Evolutionary conservation across 75 land plant genomes (phyloP), one percentile per base, ranked within the genome.

Genomic region (Picea sitchensis): DNA sequence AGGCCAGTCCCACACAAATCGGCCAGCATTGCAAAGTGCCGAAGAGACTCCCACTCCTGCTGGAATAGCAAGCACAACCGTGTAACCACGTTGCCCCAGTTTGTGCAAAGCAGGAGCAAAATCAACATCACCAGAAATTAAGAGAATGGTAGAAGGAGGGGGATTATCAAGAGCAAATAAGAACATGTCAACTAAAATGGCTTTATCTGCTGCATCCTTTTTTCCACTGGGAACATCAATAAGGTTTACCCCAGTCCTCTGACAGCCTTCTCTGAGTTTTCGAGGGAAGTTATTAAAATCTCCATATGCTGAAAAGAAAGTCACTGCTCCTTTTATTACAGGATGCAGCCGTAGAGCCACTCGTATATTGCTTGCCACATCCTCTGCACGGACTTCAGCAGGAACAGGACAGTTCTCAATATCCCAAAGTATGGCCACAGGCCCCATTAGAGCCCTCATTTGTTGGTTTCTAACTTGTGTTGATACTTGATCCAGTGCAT

Each of bases 171-270:
- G 95, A 23, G 99, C 98, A 91, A 92, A 96, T 41, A 94, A 81
- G 69, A 94, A 96, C 98, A 94, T 92, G 80, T 96, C 97, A 69
- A 94, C 93, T 71, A 96, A 81, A 31, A 96, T 96, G 47, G 99
- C 99, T 80, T 96, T 96, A 77, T 96, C 99, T 30, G 99, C 92
- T 44, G 99, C 99, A 85, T 94, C 98, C 81, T 96, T 96, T 58
- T 92, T 87, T 14, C 99, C 95, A 87, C 92, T 94, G 13, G 98
- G 98, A 26, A 94, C 98, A 79, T 96, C 98, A 36, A 96, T 88
- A 32, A 94, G 98, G 69, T 96, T 96, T 41, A 96, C 91, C 59
- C 98, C 99, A 18, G 99, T 96, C 65, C 99, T 88, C 75, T 96
- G 99, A 87, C 98, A 96, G 8, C 99, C 99, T 81, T 96, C 99